phyloP scores from a whole-genome alignment of 2,329 filamentous ascomycete species.

The Stagonosporopsis cucurbitacearum region DNA sequence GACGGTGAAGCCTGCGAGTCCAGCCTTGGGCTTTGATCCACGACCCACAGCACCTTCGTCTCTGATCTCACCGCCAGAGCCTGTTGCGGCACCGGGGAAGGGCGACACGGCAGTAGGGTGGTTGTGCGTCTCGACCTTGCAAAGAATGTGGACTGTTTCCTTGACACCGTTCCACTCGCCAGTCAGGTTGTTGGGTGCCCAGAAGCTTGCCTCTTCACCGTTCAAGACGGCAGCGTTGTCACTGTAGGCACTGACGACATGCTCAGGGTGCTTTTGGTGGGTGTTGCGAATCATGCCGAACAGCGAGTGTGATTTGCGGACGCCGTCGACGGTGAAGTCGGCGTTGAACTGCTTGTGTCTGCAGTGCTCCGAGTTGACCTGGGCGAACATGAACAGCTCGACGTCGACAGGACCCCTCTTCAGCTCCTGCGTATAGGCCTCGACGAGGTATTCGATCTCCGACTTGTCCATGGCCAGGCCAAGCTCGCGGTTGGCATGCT shows the following conservation, averaged over 20 bases:
- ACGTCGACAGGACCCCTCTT: slow-evolving; percentile 80
- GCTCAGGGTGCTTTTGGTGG: slow-evolving; percentile 76
- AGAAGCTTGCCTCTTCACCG: slow-evolving; percentile 74
- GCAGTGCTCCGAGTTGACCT: slow-evolving; percentile 98
- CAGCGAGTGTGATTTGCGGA: slow-evolving; percentile 77
- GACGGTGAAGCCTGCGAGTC: slow-evolving; percentile 90
- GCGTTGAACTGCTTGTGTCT: slow-evolving; percentile 94
- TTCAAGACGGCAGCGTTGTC: slow-evolving; percentile 95
- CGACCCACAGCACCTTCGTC: slow-evolving; percentile 94
- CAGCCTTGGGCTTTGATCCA: slow-evolving; percentile 91
- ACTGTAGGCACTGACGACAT: slow-evolving; percentile 94
- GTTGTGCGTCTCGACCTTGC: slow-evolving; percentile 98
- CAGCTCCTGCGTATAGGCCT: slow-evolving; percentile 72
- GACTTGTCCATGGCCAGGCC: slow-evolving; percentile 86
- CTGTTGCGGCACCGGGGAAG: slow-evolving; percentile 91
- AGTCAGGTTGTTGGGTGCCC: slow-evolving; percentile 86
- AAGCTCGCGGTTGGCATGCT: slow-evolving; percentile 81
- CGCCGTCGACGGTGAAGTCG: slow-evolving; percentile 91
- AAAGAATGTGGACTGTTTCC: slow-evolving; percentile 84
- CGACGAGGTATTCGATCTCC: slow-evolving; percentile 94
- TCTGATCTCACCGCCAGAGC: slow-evolving; percentile 92
- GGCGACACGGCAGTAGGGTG: slow-evolving; percentile 96
- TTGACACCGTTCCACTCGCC: slow-evolving; percentile 88
- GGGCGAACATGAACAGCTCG: slow-evolving; percentile 98
- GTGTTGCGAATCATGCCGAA: slow-evolving; percentile 98